Base-by-base conservation (phyloP, 1,284 basidiomycete species). In the Anthracocystis walkeri region DNA sequence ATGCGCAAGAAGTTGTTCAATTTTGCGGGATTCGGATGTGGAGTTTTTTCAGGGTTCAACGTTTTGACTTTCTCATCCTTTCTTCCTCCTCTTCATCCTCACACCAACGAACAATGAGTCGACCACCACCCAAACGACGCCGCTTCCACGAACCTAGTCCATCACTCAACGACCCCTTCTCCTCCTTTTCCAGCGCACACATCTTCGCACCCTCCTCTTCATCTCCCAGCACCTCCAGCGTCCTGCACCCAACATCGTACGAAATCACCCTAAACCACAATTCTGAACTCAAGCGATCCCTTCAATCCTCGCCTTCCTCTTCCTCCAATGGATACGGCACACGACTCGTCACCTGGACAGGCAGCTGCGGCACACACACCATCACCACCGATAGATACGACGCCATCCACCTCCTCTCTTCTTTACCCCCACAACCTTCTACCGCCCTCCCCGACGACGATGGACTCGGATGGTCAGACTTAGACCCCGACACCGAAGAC, bases 401-500 rank as follows among this genome's bases (percentile, higher is more conserved):
- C 35, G 70, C 59, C 0, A n/a, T 68, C 7, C 70, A 73, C 49
- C 61, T 73, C 7, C 61, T 73, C 12, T 29, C 41, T 2, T n/a
- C 54, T 0, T 44, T 64, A 7, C 64, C 64, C 6, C 1, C 33
- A 2, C 50, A 61, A 18, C 14, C 29, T 33, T n/a, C n/a, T n/a
- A n/a, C n/a, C n/a, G n/a, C n/a, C n/a, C n/a, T n/a, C n/a, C n/a
- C n/a, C n/a, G 6, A 2, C 4, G 1, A 3, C 3, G n/a, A 56
- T 6, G 61, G 54, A 4, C n/a, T 42, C 0, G 70, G 61, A n/a
- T 73, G 60, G 59, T 73, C 70, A 7, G 70, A 68, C 14, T 58
- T 73, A 6, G 61, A 64, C 25, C 61, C 61, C 42, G 70, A 73
- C n/a, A 29, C 58, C 5, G 70, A 73, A 51, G 65, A 73, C 23